Base-by-base conservation (phyloP, 2,329 filamentous ascomycete genomes). In the Zymoseptoria passerinii region DNA sequence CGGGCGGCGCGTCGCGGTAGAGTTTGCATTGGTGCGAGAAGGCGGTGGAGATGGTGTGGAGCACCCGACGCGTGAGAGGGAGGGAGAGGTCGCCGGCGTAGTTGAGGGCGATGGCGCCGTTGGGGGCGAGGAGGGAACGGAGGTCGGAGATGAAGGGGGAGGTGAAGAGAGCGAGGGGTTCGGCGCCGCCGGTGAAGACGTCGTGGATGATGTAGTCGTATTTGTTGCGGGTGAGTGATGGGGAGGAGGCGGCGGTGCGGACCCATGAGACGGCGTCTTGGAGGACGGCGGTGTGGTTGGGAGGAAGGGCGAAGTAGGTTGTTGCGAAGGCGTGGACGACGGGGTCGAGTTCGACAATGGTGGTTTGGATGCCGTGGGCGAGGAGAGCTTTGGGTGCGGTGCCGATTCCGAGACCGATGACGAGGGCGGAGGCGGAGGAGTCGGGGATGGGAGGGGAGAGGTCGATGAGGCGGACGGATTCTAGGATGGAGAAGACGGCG, bases 181-280 rank as follows among this genome's bases (percentile, higher is more conserved):
- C 94, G 0, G 91, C 92, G 55, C 94, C 94, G 23, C 94, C 94
- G 0, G 94, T 99, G 72, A 99, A 99, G 23, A 99, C 94, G 66
- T 99, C 94, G 72, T 99, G 94, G 56, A 99, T 81, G 69, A 99
- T 94, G 76, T 96, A 97, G 75, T 96, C 87, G 72, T 88, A 99
- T 27, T 52, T 52, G 35, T 44, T 51, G 28, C 19, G 40, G 13
- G 23, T 20, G 10, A 16, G 51, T n/a, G 23, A 44, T 10, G 28
- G n/a, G 28, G 53, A 3, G 4, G 35, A 16, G 51, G 77, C 73
- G 18, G 84, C 81, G 72, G 85, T 74, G 9, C 58, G 54, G 7
- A 86, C 81, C 69, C 82, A 96, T n/a, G 77, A 75, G 2, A 91
- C 84, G 0, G 94, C 94, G 67, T 99, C 90, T 54, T 86, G 83